Base-by-base conservation (phyloP, 345 rosid species). In the Pugionium cornutum region DNA sequence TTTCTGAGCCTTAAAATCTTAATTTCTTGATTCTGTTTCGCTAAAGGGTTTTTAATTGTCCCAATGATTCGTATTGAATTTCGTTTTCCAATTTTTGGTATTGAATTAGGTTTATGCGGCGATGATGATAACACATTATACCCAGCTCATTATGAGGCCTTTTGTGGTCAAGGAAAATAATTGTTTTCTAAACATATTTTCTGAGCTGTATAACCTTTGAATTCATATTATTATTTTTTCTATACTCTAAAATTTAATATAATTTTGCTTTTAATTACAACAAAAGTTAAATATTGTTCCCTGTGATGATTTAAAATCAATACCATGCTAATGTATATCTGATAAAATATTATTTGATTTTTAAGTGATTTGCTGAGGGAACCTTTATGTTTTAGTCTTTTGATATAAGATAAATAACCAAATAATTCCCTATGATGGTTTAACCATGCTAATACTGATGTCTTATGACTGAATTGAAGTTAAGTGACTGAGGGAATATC, bases 81-180 rank as follows among this genome's bases (percentile, higher is more conserved):
- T 18, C 31, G 3, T 2, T 8, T 2, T 39, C 5, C 2, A 2
- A 29, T 6, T n/a, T 33, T 8, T 3, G 9, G 48, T 57, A 5
- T 37, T 37, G 5, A 26, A 7, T 4, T 37, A 37, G 69, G 53
- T 60, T 67, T 5, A 53, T 39, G 33, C 6, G 77, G 77, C 65
- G 6, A 58, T 76, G 85, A 81, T 76, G 83, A 81, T 81, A 79
- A 64, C 64, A 62, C 31, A 50, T 48, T 60, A 78, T 74, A n/a
- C 85, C 85, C 85, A 81, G 85, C 85, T 81, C 85, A 81, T 73
- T 81, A 79, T 70, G 83, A 81, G 85, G 9, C 85, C 81, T 76
- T 33, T 62, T 69, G 57, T 32, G 70, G 85, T 55, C 77, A 60
- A 36, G 42, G 83, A 81, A 66, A 25, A 70, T 63, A 75, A 72